A percentile compares a stretch with the other conserved stretches of the same genome.
Evolutionary conservation across 371 early-diverging fungal species (phyloP).

Genomic region (Apophysomyces elegans): DNA sequence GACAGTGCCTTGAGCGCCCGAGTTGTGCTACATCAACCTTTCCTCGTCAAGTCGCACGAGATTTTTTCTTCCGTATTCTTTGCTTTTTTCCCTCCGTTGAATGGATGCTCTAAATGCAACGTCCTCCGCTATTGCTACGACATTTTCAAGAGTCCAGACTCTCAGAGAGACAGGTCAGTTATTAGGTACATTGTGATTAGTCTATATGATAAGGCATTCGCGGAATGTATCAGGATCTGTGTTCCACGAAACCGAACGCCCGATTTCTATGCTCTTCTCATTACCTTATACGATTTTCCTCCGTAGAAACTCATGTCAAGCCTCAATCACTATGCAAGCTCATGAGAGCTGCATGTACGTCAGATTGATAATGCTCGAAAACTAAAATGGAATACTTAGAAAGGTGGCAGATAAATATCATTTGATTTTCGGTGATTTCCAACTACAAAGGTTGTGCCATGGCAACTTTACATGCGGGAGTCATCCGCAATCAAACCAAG

Average conservation of each 20-base stretch:
- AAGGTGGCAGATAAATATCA: too few species aligned
- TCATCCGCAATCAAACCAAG: neutral
- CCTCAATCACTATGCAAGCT: neutral
- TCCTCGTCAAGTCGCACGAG: neutral
- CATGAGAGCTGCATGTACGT: neutral
- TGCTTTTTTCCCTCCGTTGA: neutral
- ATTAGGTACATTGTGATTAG: neutral
- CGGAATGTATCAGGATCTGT: conserved; percentile 11
- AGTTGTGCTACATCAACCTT: conserved; percentile 1
- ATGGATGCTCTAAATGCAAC: neutral
- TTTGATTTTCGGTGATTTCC: too few species aligned
- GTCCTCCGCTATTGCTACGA: neutral
- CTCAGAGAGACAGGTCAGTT: neutral
- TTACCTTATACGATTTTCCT: conserved; percentile 5
- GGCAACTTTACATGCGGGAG: neutral
- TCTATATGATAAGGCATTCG: neutral
- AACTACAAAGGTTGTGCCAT: too few species aligned
- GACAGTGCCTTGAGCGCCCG: conserved; percentile 5
- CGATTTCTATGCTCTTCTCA: neutral
- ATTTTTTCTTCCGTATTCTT: neutral
- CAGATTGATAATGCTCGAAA: too few species aligned
- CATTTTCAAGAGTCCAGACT: neutral
- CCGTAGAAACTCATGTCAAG: neutral
- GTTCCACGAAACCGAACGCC: conserved; percentile 12
- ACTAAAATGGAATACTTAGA: too few species aligned